Conservation (phyloP, 345 rosid species). For the Syzygium oleosum region DNA sequence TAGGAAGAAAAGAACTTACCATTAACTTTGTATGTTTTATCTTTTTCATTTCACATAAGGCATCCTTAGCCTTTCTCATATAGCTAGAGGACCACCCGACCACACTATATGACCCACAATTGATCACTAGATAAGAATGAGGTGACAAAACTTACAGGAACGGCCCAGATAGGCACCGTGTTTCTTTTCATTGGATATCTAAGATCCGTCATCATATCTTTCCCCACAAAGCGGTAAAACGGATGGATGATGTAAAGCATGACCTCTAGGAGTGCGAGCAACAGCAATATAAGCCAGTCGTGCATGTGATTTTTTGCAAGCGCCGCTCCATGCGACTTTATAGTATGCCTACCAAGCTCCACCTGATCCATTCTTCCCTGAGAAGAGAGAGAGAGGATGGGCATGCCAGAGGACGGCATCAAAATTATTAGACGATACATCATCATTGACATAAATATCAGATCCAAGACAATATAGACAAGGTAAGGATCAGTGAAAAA, state of each 20-base stretch:
- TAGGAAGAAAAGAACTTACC: neutral
- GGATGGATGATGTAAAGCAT: slow-evolving; percentile 43
- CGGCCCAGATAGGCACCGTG: slow-evolving; percentile 72
- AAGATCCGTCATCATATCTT: slow-evolving; percentile 75
- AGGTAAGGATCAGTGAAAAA: neutral
- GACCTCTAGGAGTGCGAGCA: slow-evolving; percentile 37
- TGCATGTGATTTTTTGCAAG: slow-evolving; percentile 48
- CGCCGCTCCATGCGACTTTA: slow-evolving; percentile 48
- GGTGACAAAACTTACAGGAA: slow-evolving; percentile 36
- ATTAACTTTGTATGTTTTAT: neutral
- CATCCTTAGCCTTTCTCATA: neutral
- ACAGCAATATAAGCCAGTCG: slow-evolving; percentile 71
- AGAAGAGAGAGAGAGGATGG: neutral
- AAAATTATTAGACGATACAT: neutral
- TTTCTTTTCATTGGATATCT: slow-evolving; percentile 66
- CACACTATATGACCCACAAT: neutral
- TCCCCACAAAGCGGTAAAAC: slow-evolving; percentile 67
- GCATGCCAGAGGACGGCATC: neutral
- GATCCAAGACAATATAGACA: neutral
- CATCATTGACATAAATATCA: neutral
- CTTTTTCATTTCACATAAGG: neutral
- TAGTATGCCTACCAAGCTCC: slow-evolving; percentile 34
- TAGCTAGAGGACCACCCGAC: neutral
- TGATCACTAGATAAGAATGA: neutral
- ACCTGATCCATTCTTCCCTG: slow-evolving; percentile 3